Conservation (phyloP, 257 asterid species). For the Solanum chilense region DNA sequence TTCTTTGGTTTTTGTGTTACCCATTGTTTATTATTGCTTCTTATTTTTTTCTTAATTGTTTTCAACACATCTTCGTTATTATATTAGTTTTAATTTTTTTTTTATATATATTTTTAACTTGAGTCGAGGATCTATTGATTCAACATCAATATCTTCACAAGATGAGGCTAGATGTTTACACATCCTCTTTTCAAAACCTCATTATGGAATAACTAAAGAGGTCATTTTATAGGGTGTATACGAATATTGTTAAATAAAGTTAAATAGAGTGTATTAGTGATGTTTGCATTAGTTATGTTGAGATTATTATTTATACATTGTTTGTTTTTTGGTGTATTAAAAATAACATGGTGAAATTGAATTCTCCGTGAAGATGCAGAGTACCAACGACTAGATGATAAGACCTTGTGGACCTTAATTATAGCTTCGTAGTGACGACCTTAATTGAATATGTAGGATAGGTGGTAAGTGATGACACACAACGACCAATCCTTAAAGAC, state of each 20-base stretch:
- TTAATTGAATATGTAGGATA: not conserved
- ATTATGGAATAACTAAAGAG: not conserved
- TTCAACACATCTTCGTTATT: not conserved
- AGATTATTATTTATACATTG: too few species aligned
- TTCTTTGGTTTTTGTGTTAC: not conserved
- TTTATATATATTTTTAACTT: not conserved
- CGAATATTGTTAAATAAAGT: not conserved
- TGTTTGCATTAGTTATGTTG: not conserved
- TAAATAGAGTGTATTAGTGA: not conserved
- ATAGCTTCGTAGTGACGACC: not conserved
- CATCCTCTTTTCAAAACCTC: not conserved
- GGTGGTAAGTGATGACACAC: not conserved
- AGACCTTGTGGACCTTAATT: not conserved
- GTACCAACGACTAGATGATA: not conserved
- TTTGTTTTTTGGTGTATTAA: not conserved
- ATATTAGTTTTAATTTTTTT: not conserved
- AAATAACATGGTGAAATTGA: not conserved
- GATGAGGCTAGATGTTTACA: not conserved
- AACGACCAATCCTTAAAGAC: not conserved
- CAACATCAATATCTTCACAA: not conserved
- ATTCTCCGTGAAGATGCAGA: not conserved
- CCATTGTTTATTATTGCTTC: not conserved
- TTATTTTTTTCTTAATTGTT: not conserved
- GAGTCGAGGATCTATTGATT: not conserved
- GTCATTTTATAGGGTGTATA: not conserved